These are phyloP conservation scores for Phoma sp. DNA, from an alignment of 2,329 filamentous ascomycete genomes.

Conservation along the genomic window DNA sequence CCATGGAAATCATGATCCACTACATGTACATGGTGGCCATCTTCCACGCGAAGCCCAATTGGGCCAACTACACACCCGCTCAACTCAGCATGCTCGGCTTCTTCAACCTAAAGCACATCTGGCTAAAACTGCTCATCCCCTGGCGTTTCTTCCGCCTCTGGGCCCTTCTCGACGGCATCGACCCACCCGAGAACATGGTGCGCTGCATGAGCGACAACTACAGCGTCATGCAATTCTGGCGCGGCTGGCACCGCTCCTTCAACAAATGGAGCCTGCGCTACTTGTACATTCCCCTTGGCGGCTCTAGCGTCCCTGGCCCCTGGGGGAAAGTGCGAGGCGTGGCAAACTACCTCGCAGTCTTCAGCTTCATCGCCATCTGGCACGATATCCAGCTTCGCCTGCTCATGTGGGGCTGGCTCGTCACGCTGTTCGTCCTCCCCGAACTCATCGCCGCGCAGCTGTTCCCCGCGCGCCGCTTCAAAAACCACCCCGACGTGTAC, in stretches of 20 bases:
- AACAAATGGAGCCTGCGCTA: slow-evolving; percentile 96
- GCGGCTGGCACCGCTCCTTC: slow-evolving; percentile 92
- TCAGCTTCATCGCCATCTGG: slow-evolving; percentile 97
- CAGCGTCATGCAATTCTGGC: slow-evolving; percentile 90
- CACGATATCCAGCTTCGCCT: slow-evolving; percentile 93
- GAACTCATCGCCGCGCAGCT: slow-evolving; percentile 75
- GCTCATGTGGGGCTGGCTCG: slow-evolving; percentile 95
- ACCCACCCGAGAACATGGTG: slow-evolving; percentile 97
- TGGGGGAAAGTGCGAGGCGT: slow-evolving; percentile 64
- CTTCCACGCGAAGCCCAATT: slow-evolving; percentile 77
- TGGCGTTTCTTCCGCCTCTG: slow-evolving; percentile 99
- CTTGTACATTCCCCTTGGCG: slow-evolving; percentile 90
- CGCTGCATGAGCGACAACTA: slow-evolving; percentile 96
- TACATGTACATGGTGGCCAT: slow-evolving; percentile 95
- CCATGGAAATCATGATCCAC: slow-evolving; percentile 86
- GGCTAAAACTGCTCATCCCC: slow-evolving; percentile 94
- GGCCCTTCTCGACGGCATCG: slow-evolving; percentile 86
- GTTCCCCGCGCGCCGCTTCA: slow-evolving; percentile 78
- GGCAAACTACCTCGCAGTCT: slow-evolving; percentile 80
- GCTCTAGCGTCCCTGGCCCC: slow-evolving; percentile 54
- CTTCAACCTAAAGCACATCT: slow-evolving; percentile 96
- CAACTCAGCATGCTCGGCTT: slow-evolving; percentile 90
- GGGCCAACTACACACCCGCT: slow-evolving; percentile 82
- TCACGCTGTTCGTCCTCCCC: slow-evolving; percentile 91
- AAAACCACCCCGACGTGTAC: slow-evolving; percentile 72